Evolutionary conservation across 108 stramenopile genomes (phyloP), one percentile per base, ranked within the genome.

Genomic region (Epithemia pelagica): DNA sequence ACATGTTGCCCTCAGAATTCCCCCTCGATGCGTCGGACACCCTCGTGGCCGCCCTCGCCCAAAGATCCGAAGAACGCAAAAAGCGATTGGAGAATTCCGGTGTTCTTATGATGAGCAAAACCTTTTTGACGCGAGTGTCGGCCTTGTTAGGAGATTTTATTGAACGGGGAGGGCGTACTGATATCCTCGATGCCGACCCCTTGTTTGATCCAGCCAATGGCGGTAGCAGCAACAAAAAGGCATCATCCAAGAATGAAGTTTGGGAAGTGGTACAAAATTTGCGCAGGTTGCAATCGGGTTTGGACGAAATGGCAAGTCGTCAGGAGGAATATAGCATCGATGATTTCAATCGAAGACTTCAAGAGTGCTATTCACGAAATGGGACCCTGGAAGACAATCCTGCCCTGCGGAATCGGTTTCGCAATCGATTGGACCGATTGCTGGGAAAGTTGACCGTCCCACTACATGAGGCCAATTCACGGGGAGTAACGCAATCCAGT

Each of bases 401-500:
- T 8, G 66, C 69, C 31, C 69, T 89, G 27, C 71, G 75, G 60
- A 76, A 78, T 54, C 74, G 77, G 0, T 78, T 94, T 58, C 71
- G 68, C 10, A 75, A 79, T 28, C 78, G 89, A 8, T 33, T 94
- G 31, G 81, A 86, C 61, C 80, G 92, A 27, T 74, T 87, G n/a
- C 37, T 91, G 51, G 83, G 88, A 53, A 87, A 94, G 57, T 67
- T 87, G 22, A 51, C 88, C 15, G 82, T 78, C 24, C 88, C 92
- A 28, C 77, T 94, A 32, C 72, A 87, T 68, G 92, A 94, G 66
- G 79, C 84, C 0, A 85, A 66, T 59, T 80, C 82, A 56, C 77
- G 92, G 52, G 92, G 92, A 1, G 89, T 94, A 0, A 90, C 88
- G 56, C 92, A 94, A 68, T 90, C 89, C 3, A 85, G 84, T 59